Evolutionary conservation across 495 filamentous ascomycete species (phyloP).

Genomic region (Xylaria cubensis): DNA sequence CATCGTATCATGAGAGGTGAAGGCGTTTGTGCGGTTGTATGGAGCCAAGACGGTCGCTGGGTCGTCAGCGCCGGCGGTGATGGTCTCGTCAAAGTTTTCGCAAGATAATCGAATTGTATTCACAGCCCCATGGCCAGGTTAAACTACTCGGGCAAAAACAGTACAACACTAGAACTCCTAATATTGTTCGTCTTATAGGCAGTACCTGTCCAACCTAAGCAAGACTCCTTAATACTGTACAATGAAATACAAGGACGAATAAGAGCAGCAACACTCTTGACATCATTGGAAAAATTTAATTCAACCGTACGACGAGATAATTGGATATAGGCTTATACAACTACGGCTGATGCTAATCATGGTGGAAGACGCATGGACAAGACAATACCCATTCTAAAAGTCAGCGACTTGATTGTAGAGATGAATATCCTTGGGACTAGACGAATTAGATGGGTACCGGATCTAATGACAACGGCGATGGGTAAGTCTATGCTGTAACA

Average conservation of each 20-base stretch:
- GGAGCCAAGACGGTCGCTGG: constrained; percentile 93
- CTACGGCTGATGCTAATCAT: neutral
- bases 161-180: neutral
- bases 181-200: neutral
- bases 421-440: neutral
- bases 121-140: neutral
- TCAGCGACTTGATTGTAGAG: neutral
- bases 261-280: neutral
- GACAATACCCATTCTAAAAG: neutral
- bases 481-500: too few relatives aligned
- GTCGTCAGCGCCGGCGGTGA: constrained; percentile 96
- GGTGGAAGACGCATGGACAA: neutral
- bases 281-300: neutral
- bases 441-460: neutral
- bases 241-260: neutral
- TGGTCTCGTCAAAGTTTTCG: constrained; percentile 95
- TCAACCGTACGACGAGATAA: neutral
- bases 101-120: constrained; percentile 43
- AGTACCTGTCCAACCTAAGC: neutral
- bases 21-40: constrained; percentile 89
- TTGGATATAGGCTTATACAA: neutral
- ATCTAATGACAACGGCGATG: neutral
- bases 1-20: constrained; percentile 93
- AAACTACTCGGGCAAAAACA: neutral
- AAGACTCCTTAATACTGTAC: neutral